Conservation (phyloP, 768 basidiomycete genomes). For the Melanogaster broomeanus region DNA sequence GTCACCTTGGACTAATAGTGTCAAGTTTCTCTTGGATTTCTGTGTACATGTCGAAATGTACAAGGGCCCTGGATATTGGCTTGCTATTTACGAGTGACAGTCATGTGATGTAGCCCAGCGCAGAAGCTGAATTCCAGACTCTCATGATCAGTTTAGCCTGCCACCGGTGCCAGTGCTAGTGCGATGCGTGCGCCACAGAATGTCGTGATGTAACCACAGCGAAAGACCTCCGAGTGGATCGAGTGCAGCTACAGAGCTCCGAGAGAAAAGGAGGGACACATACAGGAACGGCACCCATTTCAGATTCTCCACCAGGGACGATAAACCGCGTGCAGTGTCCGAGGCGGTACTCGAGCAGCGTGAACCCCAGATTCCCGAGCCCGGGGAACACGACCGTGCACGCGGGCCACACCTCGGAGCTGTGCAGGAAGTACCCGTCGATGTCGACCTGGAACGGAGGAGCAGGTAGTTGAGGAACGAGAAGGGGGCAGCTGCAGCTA, state of each 20-base stretch:
- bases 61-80: not conserved
- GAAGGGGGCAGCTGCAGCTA: slow-evolving; percentile 67
- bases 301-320: slow-evolving; percentile 27
- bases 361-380: slow-evolving; percentile 70
- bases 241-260: too few species aligned
- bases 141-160: too few species aligned
- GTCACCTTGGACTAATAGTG: too few species aligned
- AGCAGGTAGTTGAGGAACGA: slow-evolving; percentile 74
- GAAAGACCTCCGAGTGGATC: too few species aligned
- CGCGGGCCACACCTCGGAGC: slow-evolving; percentile 83
- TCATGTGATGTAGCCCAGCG: too few species aligned
- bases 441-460: slow-evolving; percentile 66
- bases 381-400: slow-evolving; percentile 75
- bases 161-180: too few species aligned
- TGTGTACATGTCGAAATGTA: slow-evolving; percentile 16
- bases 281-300: slow-evolving; percentile 41
- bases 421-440: slow-evolving; percentile 75
- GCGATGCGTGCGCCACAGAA: too few species aligned
- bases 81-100: not conserved
- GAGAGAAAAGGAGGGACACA: not conserved
- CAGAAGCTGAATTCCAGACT: too few species aligned
- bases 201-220: too few species aligned
- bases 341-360: slow-evolving; percentile 74
- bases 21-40: slow-evolving; percentile 58
- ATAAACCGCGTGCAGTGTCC: slow-evolving; percentile 39